Evolutionary conservation across 768 basidiomycete genomes (phyloP).

Genomic region (Termitomyces sp.): DNA sequence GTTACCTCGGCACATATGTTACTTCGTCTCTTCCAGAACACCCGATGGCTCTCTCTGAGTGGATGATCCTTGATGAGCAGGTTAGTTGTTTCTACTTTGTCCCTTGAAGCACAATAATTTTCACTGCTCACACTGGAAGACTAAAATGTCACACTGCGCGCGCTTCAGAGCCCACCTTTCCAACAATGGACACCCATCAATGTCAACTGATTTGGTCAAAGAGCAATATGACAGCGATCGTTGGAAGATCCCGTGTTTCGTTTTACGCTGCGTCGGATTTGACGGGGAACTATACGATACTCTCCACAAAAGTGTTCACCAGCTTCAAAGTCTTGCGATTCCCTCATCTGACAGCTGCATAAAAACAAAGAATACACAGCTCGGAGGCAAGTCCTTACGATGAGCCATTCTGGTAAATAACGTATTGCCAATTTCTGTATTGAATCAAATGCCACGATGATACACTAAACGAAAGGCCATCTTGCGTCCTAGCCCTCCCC

Average conservation of each 20-base stretch:
- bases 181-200: constrained; percentile 1
- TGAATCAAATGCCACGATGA: too few relatives aligned
- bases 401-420: too few relatives aligned
- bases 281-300: constrained; percentile 11
- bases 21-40: constrained; percentile 11
- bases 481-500: too few relatives aligned
- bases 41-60: constrained; percentile 25
- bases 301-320: neutral
- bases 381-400: too few relatives aligned
- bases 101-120: neutral
- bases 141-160: constrained; percentile 15
- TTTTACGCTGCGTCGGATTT: constrained; percentile 21
- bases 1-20: constrained; percentile 21
- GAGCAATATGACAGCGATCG: constrained; percentile 19
- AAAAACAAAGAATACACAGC: too few relatives aligned
- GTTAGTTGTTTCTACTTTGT: constrained; percentile 8
- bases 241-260: constrained; percentile 20
- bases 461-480: too few relatives aligned
- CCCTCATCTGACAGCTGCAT: too few relatives aligned
- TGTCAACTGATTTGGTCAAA: constrained; percentile 10
- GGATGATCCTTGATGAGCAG: constrained; percentile 23
- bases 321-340: neutral
- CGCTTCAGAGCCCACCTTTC: constrained; percentile 11
- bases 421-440: too few relatives aligned
- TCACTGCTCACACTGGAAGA: constrained; percentile 4